Base-by-base conservation (phyloP, 1,139 yeast species). In the Debaryomyces coudertii region DNA sequence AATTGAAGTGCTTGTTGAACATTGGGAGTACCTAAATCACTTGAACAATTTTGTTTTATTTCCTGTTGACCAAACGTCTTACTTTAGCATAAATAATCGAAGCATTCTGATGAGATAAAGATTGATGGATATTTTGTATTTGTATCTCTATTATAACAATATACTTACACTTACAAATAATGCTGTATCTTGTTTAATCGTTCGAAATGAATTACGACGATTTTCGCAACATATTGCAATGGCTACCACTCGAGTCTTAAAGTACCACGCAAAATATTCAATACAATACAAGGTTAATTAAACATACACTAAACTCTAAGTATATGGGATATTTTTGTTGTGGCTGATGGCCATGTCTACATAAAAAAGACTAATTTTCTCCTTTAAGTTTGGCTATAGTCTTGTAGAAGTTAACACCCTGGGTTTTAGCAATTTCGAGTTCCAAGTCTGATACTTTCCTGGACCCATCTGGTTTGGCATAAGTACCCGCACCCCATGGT, bases 401-500 rank as follows among this genome's bases (percentile, higher is more conserved):
- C 28, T 61, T 61, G 57, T 54, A 63, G 61, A 71, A 71, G 34
- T 60, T 58, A 44, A 60, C 55, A 52, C 75, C 77, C 57, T 71
- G 76, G 49, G 57, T 53, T 40, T 53, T 52, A 27, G 70, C 71
- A 43, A 71, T 55, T 44, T 63, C 64, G 57, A 65, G 61, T 54
- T 71, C 76, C 51, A 66, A 57, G 28, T 59, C 57, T 47, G 64
- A 51, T 23, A 71, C 71, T 46, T 57, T 52, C 63, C 76, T 68
- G 35, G 71, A 62, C 35, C 76, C 76, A 49, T 66, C 73, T 14
- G 60, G 54, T 38, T 68, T 70, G 30, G 76, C 74, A 50, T 60
- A 65, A 42, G 71, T 56, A 47, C 76, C 76, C 33, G 76, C 73
- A 51, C 76, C 76, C 69, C 72, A 70, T 39, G 76, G 71, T 42